Evolutionary conservation across 2,329 filamentous ascomycete genomes (phyloP).

Genomic region (Fusarium hostae): DNA sequence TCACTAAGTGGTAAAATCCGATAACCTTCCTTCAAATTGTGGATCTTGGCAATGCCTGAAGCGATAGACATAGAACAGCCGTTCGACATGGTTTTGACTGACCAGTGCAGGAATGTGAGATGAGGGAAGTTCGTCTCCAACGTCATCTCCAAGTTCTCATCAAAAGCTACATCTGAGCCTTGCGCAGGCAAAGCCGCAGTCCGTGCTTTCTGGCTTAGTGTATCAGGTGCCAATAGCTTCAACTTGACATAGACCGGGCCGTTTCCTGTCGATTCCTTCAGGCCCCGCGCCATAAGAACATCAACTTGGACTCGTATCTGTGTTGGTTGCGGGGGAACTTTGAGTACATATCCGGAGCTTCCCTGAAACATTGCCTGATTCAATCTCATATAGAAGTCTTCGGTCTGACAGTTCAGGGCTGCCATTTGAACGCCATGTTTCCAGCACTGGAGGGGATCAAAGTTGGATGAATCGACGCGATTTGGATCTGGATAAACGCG

Average conservation of each 20-base stretch:
- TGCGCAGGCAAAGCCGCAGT: not conserved
- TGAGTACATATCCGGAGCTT: constrained; percentile 12
- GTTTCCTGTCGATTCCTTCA: not conserved
- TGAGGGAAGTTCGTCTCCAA: not conserved
- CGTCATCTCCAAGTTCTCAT: not conserved
- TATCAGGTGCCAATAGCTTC: constrained; percentile 4
- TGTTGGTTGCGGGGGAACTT: not conserved
- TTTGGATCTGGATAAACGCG: constrained; percentile 26
- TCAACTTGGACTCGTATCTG: not conserved
- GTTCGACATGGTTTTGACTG: not conserved
- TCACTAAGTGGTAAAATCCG: not conserved
- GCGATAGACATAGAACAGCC: fast-evolving
- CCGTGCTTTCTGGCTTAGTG: not conserved
- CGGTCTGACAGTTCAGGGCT: constrained; percentile 27
- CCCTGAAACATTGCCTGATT: constrained; percentile 19
- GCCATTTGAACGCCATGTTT: constrained; percentile 22
- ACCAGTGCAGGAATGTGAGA: constrained; percentile 14
- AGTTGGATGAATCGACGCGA: constrained; percentile 28
- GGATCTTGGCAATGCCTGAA: constrained; percentile 1
- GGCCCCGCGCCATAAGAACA: not conserved
- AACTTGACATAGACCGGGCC: not conserved
- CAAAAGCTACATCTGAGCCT: not conserved
- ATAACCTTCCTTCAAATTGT: constrained; percentile 10
- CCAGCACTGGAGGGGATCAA: constrained; percentile 17
- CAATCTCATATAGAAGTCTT: constrained; percentile 1